Conservation (phyloP, 1,284 basidiomycete species). For the Pyrrhoderma noxium region DNA sequence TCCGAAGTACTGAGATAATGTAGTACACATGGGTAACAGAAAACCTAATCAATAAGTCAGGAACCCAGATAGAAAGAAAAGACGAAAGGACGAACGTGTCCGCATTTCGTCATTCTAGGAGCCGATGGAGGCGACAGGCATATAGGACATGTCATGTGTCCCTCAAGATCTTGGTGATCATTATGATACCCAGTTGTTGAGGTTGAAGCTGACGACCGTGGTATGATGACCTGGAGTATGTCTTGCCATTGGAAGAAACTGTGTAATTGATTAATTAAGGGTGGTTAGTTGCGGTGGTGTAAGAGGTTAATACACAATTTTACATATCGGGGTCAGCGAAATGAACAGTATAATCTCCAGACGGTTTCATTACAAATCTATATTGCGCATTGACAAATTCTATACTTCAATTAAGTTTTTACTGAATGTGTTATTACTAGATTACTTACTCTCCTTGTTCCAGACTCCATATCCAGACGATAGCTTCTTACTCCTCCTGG, state of each 20-base stretch:
- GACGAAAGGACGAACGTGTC: slow-evolving; percentile 66
- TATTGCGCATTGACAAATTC: slow-evolving; percentile 93
- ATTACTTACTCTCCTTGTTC: slow-evolving; percentile 79
- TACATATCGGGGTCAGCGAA: slow-evolving; percentile 94
- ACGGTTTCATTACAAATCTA: slow-evolving; percentile 89
- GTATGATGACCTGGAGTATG: slow-evolving; percentile 91
- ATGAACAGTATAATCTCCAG: slow-evolving; percentile 88
- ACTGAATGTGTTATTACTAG: slow-evolving; percentile 16
- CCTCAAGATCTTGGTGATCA: slow-evolving; percentile 39
- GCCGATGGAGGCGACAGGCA: slow-evolving; percentile 88
- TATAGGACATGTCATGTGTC: slow-evolving; percentile 83
- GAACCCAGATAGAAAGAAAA: slow-evolving; percentile 17
- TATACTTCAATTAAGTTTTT: slow-evolving; percentile 26
- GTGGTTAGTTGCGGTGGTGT: not conserved
- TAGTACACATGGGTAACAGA: slow-evolving; percentile 86
- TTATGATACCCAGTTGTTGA: slow-evolving; percentile 39
- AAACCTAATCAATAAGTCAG: slow-evolving; percentile 47
- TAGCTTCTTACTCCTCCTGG: slow-evolving; percentile 67
- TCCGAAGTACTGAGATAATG: slow-evolving; percentile 86
- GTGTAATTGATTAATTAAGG: slow-evolving; percentile 20
- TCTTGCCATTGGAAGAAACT: slow-evolving; percentile 96
- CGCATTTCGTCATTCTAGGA: slow-evolving; percentile 95
- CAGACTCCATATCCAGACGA: slow-evolving; percentile 57
- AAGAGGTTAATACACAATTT: slow-evolving; percentile 27
- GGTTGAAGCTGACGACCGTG: slow-evolving; percentile 61